A percentile compares a stretch with the other conserved stretches of the same genome.
Evolutionary conservation across 2,329 filamentous ascomycete genomes (phyloP).

Genomic region (Neopestalotiopsis clavispora): DNA sequence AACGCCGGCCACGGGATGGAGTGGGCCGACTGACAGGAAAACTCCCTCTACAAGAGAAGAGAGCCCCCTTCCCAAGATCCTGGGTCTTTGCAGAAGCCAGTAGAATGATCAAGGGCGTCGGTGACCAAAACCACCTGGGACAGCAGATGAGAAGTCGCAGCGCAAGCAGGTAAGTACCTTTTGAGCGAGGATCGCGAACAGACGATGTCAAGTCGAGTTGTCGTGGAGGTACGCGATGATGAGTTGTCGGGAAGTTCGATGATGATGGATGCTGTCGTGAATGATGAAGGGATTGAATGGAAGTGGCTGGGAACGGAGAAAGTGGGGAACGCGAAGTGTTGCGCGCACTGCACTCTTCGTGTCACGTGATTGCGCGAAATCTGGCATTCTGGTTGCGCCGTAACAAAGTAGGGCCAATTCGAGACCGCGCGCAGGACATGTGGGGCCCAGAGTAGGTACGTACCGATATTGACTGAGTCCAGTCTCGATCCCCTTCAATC

Average conservation of each 20-base stretch:
- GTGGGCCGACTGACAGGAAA: slow-evolving; percentile 6
- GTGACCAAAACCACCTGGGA: not conserved
- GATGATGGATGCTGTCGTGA: not conserved
- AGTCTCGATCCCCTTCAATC: too few relatives aligned
- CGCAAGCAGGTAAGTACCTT: not conserved
- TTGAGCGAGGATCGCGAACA: not conserved
- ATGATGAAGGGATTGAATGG: not conserved
- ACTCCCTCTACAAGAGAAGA: slow-evolving; percentile 5
- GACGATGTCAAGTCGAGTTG: not conserved
- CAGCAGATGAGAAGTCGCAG: not conserved
- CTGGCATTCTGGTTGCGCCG: not conserved
- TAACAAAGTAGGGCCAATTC: not conserved
- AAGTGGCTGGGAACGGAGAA: not conserved
- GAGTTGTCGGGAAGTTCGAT: not conserved
- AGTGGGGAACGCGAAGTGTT: not conserved
- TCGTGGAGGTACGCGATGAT: not conserved
- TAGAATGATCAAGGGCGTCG: not conserved
- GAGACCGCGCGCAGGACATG: too few relatives aligned
- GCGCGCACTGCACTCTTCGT: not conserved
- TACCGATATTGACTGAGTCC: too few relatives aligned
- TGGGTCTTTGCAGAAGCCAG: not conserved
- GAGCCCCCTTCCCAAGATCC: slow-evolving; percentile 13
- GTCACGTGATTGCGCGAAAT: not conserved
- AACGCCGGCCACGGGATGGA: slow-evolving; percentile 7
- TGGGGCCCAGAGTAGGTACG: too few relatives aligned